Base-by-base conservation (phyloP, 2,329 filamentous ascomycete genomes). In the Penicillium aurantiogriseum region DNA sequence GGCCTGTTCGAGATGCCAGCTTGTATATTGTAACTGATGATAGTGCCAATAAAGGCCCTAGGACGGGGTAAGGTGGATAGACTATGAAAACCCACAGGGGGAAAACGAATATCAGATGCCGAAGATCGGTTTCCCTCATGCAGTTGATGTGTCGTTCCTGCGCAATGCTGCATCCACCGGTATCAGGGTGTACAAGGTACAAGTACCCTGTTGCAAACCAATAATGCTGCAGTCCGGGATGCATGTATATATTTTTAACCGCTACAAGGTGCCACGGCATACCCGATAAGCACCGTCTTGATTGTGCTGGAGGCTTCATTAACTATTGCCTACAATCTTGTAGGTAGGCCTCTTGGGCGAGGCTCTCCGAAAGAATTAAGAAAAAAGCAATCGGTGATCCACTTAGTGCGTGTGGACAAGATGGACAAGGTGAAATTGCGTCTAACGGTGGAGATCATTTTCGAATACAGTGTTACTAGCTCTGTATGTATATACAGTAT, bases 341-440 rank as follows among this genome's bases (percentile, higher is more conserved):
- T 53, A 47, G 33, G 36, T 31, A 31, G n/a, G 57, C 50, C 53
- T 48, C 31, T 52, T 11, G 42, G 57, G 56, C 58, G 61, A 65
- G 63, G 56, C 63, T 63, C 58, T 56, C 56, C 39, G 48, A 52
- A 47, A 60, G 42, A 51, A 51, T 27, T 8, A 51, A 51, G 46
- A 59, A 49, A 49, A 62, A 59, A 58, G 63, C 56, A 64, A 62
- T 55, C 45, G 52, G 27, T 43, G 61, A 60, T 64, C 64, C 64
- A 66, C 64, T 55, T 58, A 38, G 51, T 38, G 36, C 36, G 56
- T 63, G 56, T 65, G 61, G 61, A 57, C 43, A 55, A 54, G 48
- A 56, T 39, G 39, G 61, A 59, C 43, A 55, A 54, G 48, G 55
- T 39, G 39, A 62, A 57, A 57, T 60, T 57, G 48, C 52, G 54